Base-by-base conservation (phyloP, 257 asterid genomes). In the Nicotiana undulata region DNA sequence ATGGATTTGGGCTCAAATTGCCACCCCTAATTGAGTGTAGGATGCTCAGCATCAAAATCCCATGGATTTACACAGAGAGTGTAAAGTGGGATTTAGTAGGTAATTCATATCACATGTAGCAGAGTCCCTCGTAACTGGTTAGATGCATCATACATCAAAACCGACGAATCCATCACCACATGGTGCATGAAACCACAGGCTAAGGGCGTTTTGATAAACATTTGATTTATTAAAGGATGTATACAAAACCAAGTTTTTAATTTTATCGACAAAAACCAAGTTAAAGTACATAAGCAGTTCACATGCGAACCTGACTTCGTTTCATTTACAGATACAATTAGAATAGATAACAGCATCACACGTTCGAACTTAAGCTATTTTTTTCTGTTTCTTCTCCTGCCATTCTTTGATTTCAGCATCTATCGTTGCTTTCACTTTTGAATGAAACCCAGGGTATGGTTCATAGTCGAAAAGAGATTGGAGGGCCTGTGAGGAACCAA, bases 381-480 rank as follows among this genome's bases (percentile, higher is more conserved):
- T 92, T 91, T 92, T 92, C 85, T 87, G 87, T 80, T 93, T 87
- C 87, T 82, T 81, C 22, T 89, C 96, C 84, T 92, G 87, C 94
- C 96, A 95, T 70, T 87, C 96, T 83, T 88, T 86, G 86, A 91
- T 91, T 52, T 93, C 89, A 8, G 90, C 90, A 13, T 88, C 95
- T 9, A 95, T 82, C 83, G 87, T 88, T 53, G 91, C 88, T 80
- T 85, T 86, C 60, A 93, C 99, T 18, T 89, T 58, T 18, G 84
- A 88, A 75, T 89, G 92, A 86, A 95, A 95, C 40, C 98, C 99
- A 1, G 96, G 97, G 85, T 91, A 89, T 4, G 99, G 99, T 81
- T 95, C 99, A 32, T 93, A 96, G 37, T 92, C 92, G 15, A 90
- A 85, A 58, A 90, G 89, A 40, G 88, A 85, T 81, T 91, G 92